Percentiles rank a stretch among this genome's conserved stretches.
These are phyloP conservation scores for Alternaria dauci DNA, from an alignment of 2,329 filamentous ascomycete genomes.

Conservation along the genomic window DNA sequence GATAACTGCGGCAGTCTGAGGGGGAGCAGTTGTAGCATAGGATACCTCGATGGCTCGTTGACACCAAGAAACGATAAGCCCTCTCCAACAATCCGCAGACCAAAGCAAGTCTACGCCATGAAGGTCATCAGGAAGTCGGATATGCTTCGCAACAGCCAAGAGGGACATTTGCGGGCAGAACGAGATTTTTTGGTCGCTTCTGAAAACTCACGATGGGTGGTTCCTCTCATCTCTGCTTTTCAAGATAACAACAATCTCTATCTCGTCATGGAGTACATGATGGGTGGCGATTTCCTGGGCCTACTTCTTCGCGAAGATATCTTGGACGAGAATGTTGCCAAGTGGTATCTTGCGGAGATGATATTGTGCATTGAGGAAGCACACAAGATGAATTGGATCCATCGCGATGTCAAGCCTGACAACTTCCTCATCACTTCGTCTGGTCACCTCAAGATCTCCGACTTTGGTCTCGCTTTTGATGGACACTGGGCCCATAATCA, in stretches of 20 bases:
- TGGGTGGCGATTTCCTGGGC: slow-evolving; percentile 91
- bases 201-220: slow-evolving; percentile 88
- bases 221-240: slow-evolving; percentile 87
- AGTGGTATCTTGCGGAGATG: slow-evolving; percentile 95
- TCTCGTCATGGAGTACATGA: slow-evolving; percentile 98
- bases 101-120: slow-evolving; percentile 82
- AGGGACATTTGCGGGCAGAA: slow-evolving; percentile 90
- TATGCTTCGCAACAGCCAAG: slow-evolving; percentile 90
- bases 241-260: slow-evolving; percentile 87
- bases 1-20: slow-evolving; percentile 26
- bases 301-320: slow-evolving; percentile 85
- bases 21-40: slow-evolving; percentile 22
- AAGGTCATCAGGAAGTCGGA: slow-evolving; percentile 94
- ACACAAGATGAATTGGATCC: slow-evolving; percentile 87
- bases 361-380: slow-evolving; percentile 92
- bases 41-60: slow-evolving; percentile 19
- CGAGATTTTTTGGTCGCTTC: slow-evolving; percentile 90
- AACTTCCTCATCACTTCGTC: slow-evolving; percentile 91
- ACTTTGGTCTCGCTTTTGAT: slow-evolving; percentile 95
- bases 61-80: slow-evolving; percentile 5
- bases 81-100: slow-evolving; percentile 14
- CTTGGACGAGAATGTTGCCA: slow-evolving; percentile 78
- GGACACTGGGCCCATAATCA: slow-evolving; percentile 95
- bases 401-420: slow-evolving; percentile 95
- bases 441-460: slow-evolving; percentile 93